Conservation (phyloP, 306 rosid genomes). For the Rosa rugosa region DNA sequence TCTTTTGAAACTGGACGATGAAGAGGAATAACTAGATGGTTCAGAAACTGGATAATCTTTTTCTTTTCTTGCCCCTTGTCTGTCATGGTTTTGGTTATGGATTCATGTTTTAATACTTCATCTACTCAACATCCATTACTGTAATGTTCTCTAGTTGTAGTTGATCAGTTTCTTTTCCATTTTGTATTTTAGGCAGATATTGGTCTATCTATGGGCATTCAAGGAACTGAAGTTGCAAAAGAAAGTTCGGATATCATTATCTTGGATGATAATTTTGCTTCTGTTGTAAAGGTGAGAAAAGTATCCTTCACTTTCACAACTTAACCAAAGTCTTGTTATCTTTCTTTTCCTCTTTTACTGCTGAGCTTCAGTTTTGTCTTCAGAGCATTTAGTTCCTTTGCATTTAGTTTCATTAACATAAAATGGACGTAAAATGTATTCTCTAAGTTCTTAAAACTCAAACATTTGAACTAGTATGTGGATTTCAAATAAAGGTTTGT, state of each 20-base stretch:
- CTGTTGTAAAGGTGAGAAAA: slow-evolving; percentile 79
- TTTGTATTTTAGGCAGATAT: slow-evolving; percentile 91
- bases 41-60: not conserved
- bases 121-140: not conserved
- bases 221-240: slow-evolving; percentile 98
- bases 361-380: not conserved
- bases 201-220: slow-evolving; percentile 99
- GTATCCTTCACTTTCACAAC: not conserved
- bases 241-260: slow-evolving; percentile 97
- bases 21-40: not conserved
- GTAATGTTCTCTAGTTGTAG: slow-evolving; percentile 19
- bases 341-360: not conserved
- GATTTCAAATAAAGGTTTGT: not conserved
- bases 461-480: not conserved
- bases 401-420: not conserved
- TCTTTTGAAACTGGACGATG: not conserved
- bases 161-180: slow-evolving; percentile 40
- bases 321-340: not conserved
- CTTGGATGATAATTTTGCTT: slow-evolving; percentile 92
- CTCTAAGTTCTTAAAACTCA: not conserved
- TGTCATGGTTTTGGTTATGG: not conserved
- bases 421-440: not conserved
- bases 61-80: not conserved
- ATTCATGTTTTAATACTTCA: not conserved
- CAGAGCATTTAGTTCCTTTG: not conserved